Evolutionary conservation across 2,329 filamentous ascomycete genomes (phyloP).

Genomic region (Pyricularia grisea): DNA sequence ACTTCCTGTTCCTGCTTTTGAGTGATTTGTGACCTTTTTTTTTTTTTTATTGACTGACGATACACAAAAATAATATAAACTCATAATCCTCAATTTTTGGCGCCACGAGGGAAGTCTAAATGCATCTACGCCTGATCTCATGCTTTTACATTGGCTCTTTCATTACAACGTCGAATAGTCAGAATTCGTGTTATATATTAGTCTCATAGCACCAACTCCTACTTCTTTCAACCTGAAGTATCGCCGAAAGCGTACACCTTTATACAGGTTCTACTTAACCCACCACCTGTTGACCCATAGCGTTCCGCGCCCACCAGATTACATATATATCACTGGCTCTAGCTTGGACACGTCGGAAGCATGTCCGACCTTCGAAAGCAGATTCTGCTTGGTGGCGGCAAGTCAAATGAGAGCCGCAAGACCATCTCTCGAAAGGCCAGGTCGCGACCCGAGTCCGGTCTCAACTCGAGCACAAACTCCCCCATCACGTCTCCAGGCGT

Average conservation of each 20-base stretch:
- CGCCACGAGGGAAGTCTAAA: not conserved
- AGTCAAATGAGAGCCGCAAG: conserved; percentile 47
- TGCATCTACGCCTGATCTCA: not conserved
- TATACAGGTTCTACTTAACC: not conserved
- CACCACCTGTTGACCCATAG: not conserved
- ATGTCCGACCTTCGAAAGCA: conserved; percentile 62
- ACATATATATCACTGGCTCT: not conserved
- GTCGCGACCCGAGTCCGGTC: conserved; percentile 46
- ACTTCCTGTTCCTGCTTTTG: not conserved
- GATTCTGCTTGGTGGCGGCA: conserved; percentile 40
- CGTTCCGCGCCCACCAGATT: conserved; percentile 2
- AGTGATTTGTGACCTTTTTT: not conserved
- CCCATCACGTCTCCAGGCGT: conserved; percentile 46
- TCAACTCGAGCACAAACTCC: conserved; percentile 47
- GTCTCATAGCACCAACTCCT: not conserved
- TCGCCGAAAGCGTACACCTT: not conserved
- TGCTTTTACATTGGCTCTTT: not conserved
- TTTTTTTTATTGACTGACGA: not conserved
- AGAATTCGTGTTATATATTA: not conserved
- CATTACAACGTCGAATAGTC: not conserved
- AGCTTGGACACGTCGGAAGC: conserved; percentile 5
- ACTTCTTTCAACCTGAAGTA: not conserved
- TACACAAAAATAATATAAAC: not conserved
- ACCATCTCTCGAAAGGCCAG: conserved; percentile 61
- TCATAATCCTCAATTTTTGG: not conserved